Evolutionary conservation across 768 basidiomycete species (phyloP).

Genomic region (Pleurotus ostreatus): DNA sequence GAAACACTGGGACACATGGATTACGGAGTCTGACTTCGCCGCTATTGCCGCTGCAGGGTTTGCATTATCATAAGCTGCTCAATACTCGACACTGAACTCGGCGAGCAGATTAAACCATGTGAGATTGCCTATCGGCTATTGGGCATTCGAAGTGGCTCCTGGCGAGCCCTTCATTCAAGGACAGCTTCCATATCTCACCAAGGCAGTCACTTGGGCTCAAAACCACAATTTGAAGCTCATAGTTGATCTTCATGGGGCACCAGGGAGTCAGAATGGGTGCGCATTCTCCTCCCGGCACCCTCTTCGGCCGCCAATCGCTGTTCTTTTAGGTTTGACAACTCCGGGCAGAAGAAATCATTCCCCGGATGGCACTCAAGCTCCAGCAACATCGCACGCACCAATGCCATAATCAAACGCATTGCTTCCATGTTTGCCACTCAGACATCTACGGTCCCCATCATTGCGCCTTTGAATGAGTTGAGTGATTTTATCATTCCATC

Average conservation of each 20-base stretch:
- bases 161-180: conserved; percentile 81
- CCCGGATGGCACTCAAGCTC: conserved; percentile 70
- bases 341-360: conserved; percentile 56
- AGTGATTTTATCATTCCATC: conserved; percentile 8
- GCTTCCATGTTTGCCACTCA: conserved; percentile 55
- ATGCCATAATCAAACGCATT: conserved; percentile 59
- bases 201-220: conserved; percentile 68
- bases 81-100: too few species aligned
- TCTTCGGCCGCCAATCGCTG: background rate
- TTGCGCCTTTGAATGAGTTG: conserved; percentile 80
- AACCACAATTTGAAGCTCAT: conserved; percentile 75
- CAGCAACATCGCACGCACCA: conserved; percentile 64
- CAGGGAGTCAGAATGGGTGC: conserved; percentile 79
- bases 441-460: conserved; percentile 53
- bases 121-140: conserved; percentile 84
- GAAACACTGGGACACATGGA: conserved; percentile 80
- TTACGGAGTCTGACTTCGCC: conserved; percentile 76
- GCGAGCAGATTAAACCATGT: conserved; percentile 69
- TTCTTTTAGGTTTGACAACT: conserved; percentile 68
- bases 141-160: conserved; percentile 77
- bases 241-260: conserved; percentile 64
- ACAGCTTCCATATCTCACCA: conserved; percentile 63
- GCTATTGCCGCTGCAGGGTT: conserved; percentile 75
- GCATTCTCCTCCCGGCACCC: conserved; percentile 17
- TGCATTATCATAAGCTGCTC: conserved; percentile 1